Evolutionary conservation across 305 asterid species (phyloP).

Genomic region (Withania somnifera): DNA sequence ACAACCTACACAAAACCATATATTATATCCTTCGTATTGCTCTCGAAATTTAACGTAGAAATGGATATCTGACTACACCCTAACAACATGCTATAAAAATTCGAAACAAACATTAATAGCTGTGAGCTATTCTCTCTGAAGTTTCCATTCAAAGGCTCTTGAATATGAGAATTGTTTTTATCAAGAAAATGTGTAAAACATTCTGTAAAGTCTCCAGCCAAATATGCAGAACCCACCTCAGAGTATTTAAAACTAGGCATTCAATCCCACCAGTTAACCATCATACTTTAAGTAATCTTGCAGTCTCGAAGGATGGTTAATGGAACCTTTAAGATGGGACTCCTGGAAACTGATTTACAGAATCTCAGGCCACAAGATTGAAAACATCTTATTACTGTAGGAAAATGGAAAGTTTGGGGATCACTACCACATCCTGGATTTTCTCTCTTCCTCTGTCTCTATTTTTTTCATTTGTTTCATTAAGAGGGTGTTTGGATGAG

Average conservation of each 20-base stretch:
- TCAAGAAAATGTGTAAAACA: background rate
- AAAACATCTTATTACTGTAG: background rate
- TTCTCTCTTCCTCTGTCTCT: background rate
- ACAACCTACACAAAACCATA: slow-evolving; percentile 39
- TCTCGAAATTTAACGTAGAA: background rate
- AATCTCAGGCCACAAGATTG: background rate
- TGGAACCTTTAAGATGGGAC: background rate
- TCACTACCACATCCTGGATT: background rate
- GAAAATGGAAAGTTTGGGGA: background rate
- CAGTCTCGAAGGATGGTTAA: background rate
- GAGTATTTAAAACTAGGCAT: background rate
- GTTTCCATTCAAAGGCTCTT: background rate
- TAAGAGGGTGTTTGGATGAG: too few species aligned
- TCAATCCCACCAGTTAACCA: background rate
- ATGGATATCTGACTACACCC: background rate
- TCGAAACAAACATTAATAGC: background rate
- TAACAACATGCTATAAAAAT: background rate
- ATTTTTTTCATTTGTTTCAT: background rate
- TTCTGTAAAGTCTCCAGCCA: background rate
- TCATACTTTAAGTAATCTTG: background rate
- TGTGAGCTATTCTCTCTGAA: background rate
- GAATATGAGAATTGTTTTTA: background rate
- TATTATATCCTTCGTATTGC: background rate
- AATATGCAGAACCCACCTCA: background rate
- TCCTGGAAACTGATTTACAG: background rate